Conservation (phyloP, 192 early-diverging fungal species). For the Gamsiella multidivaricata region DNA sequence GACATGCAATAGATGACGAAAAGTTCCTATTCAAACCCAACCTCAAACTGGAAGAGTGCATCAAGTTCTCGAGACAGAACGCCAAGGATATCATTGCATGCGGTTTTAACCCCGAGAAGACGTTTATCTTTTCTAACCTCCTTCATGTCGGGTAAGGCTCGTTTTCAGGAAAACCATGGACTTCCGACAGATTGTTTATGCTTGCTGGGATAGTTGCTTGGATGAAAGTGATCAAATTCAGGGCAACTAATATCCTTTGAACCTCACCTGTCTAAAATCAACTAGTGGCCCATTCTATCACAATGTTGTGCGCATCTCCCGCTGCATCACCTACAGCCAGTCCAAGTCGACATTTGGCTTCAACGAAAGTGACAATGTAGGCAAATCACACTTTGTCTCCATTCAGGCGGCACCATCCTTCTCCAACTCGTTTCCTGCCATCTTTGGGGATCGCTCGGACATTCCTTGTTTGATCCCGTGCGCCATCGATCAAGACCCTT, state of each 20-base stretch:
- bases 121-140: constrained; percentile 96
- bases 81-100: constrained; percentile 95
- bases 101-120: constrained; percentile 95
- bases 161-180: neutral
- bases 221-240: neutral
- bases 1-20: constrained; percentile 97
- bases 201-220: neutral
- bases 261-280: neutral
- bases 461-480: constrained; percentile 98
- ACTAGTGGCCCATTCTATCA: constrained; percentile 91
- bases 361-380: constrained; percentile 86
- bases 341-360: constrained; percentile 95
- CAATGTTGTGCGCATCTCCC: constrained; percentile 90
- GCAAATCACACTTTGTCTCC: constrained; percentile 93
- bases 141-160: constrained; percentile 83
- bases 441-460: constrained; percentile 91
- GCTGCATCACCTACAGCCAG: constrained; percentile 83
- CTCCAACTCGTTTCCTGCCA: constrained; percentile 94
- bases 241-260: neutral
- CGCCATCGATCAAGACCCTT: constrained; percentile 99
- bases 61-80: constrained; percentile 80
- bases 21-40: constrained; percentile 96
- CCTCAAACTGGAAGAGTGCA: constrained; percentile 83
- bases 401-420: constrained; percentile 96
- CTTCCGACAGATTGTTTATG: neutral